Percentiles rank a stretch among this genome's conserved stretches.
These are phyloP conservation scores for Nannochloropsis gaditana DNA, from an alignment of 108 stramenopile species.

Conservation along the genomic window DNA sequence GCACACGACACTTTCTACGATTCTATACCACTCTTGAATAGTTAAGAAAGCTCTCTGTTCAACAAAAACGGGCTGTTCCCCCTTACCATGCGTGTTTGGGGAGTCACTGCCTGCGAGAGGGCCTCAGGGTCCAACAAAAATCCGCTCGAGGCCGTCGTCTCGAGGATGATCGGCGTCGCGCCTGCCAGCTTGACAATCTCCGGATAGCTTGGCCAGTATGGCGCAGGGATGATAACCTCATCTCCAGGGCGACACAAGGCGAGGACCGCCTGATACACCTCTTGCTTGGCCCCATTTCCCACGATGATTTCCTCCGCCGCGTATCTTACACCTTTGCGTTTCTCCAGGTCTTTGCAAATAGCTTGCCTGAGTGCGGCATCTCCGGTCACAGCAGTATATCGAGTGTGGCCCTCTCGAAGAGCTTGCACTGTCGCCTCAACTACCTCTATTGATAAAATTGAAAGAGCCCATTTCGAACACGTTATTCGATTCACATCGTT, in stretches of 20 bases:
- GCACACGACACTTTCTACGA: no score
- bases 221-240: constrained; percentile 82
- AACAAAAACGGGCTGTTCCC: neutral
- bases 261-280: constrained; percentile 78
- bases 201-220: constrained; percentile 93
- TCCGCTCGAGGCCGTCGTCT: constrained; percentile 66
- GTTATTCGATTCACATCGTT: no score
- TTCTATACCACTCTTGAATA: no score
- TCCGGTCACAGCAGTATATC: constrained; percentile 91
- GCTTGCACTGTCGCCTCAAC: constrained; percentile 69
- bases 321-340: constrained; percentile 73
- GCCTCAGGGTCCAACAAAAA: constrained; percentile 67
- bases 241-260: constrained; percentile 78
- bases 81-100: constrained; percentile 60
- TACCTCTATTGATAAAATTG: constrained; percentile 25
- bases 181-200: constrained; percentile 84
- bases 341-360: constrained; percentile 71
- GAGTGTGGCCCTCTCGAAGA: constrained; percentile 60
- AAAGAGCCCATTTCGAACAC: no score
- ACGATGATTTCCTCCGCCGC: constrained; percentile 77
- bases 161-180: constrained; percentile 74
- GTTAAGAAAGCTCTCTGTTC: no score
- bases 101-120: constrained; percentile 61
- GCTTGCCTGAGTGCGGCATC: constrained; percentile 70
- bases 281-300: constrained; percentile 93